These are phyloP conservation scores for Cladophialophora carrionii DNA, from an alignment of 2,329 filamentous ascomycete species.

Conservation along the genomic window DNA sequence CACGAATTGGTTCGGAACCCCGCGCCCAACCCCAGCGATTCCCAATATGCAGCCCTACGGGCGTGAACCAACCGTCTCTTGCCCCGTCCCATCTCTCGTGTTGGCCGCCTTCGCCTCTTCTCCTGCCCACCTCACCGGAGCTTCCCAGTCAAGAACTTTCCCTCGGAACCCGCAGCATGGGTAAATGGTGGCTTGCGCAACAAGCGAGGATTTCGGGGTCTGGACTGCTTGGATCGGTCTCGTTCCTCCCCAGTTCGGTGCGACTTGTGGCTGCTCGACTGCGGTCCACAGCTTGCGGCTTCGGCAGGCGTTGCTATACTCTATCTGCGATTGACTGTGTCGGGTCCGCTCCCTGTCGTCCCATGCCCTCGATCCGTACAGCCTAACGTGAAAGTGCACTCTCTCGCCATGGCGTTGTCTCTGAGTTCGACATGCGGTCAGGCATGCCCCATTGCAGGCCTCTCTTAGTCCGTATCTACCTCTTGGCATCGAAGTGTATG, in stretches of 20 bases:
- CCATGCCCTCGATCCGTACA: background rate
- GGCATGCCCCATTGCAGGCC: background rate
- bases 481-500: background rate
- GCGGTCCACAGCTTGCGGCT: background rate
- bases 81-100: conserved; percentile 9
- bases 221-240: conserved; percentile 21
- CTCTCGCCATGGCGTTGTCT: background rate
- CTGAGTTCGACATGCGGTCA: background rate
- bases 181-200: conserved; percentile 28
- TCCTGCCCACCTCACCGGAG: background rate
- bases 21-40: conserved; percentile 7
- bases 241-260: background rate
- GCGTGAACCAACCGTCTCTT: background rate
- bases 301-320: background rate
- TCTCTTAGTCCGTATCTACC: background rate
- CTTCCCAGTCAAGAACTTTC: background rate
- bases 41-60: conserved; percentile 14
- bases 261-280: background rate
- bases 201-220: conserved; percentile 30
- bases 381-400: background rate
- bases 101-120: conserved; percentile 2
- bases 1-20: conserved; percentile 4
- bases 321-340: background rate
- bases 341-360: background rate
- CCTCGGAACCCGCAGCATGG: conserved; percentile 3